phyloP scores from a whole-genome alignment of 2,329 filamentous ascomycete species.

The Ceratocystis lukuohia region DNA sequence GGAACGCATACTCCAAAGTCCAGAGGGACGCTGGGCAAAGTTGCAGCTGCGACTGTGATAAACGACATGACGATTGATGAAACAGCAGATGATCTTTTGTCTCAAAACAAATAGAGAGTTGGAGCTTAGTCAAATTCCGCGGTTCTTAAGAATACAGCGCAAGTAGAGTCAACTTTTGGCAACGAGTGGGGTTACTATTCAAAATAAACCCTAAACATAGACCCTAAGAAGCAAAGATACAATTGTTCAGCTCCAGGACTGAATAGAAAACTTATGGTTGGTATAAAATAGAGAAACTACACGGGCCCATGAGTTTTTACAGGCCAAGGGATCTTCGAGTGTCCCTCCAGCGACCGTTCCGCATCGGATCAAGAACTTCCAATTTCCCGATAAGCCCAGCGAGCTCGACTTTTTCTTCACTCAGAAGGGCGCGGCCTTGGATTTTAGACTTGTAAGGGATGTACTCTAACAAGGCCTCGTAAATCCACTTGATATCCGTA shows the following conservation, averaged over 20 bases:
- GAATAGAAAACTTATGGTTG: neutral
- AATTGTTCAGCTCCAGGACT: neutral
- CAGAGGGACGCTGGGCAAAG: conserved; percentile 32
- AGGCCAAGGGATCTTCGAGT: conserved; percentile 36
- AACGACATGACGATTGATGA: conserved; percentile 23
- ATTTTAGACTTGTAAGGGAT: conserved; percentile 46
- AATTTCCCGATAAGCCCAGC: conserved; percentile 50
- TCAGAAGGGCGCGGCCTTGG: conserved; percentile 31
- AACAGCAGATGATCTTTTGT: conserved; percentile 23
- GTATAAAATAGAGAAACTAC: neutral
- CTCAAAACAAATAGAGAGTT: neutral
- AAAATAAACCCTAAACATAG: neutral
- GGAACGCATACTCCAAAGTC: conserved; percentile 36
- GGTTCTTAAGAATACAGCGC: neutral
- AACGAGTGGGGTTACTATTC: neutral
- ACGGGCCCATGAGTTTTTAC: neutral
- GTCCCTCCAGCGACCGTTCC: conserved; percentile 63
- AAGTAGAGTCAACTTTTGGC: conserved; percentile 2
- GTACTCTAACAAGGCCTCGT: conserved; percentile 71
- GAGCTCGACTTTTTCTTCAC: conserved; percentile 35
- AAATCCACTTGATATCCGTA: conserved; percentile 61
- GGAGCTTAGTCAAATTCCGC: neutral
- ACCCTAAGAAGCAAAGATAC: neutral
- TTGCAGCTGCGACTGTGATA: conserved; percentile 28
- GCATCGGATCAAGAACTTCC: conserved; percentile 57